Conservation (phyloP, 805 yeast species). For the Candida palmyrensis region DNA sequence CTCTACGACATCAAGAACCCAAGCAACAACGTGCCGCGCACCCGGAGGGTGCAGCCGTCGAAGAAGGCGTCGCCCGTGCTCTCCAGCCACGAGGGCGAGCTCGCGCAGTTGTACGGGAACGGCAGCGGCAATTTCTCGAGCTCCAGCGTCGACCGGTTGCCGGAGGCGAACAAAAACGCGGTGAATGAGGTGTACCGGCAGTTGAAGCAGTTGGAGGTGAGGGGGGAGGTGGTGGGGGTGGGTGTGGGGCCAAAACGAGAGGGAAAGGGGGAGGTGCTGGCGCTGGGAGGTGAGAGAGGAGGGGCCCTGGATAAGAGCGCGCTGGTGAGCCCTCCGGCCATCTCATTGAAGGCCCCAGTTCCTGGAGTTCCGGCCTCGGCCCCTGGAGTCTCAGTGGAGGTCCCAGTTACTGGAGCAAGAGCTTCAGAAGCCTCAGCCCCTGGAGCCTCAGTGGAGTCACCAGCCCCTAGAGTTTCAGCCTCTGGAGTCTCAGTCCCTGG, state of each 20-base stretch:
- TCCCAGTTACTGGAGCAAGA: too few species aligned
- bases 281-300: too few species aligned
- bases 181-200: constrained; percentile 36
- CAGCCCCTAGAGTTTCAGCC: background rate
- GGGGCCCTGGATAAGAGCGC: too few species aligned
- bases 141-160: constrained; percentile 33
- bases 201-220: constrained; percentile 23
- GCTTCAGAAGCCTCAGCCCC: background rate
- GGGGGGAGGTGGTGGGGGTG: background rate
- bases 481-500: constrained; percentile 5
- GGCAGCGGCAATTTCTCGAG: constrained; percentile 14
- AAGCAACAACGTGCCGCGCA: constrained; percentile 25
- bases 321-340: too few species aligned
- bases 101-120: background rate
- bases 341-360: too few species aligned
- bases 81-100: background rate
- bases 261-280: too few species aligned
- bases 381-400: too few species aligned
- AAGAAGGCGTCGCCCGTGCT: background rate
- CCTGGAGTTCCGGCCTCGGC: too few species aligned
- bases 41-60: background rate
- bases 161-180: constrained; percentile 26
- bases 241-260: too few species aligned
- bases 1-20: constrained; percentile 33
- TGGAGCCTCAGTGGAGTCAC: background rate